Evolutionary conservation across 306 rosid species (phyloP).

Genomic region (Fagus sylvatica): DNA sequence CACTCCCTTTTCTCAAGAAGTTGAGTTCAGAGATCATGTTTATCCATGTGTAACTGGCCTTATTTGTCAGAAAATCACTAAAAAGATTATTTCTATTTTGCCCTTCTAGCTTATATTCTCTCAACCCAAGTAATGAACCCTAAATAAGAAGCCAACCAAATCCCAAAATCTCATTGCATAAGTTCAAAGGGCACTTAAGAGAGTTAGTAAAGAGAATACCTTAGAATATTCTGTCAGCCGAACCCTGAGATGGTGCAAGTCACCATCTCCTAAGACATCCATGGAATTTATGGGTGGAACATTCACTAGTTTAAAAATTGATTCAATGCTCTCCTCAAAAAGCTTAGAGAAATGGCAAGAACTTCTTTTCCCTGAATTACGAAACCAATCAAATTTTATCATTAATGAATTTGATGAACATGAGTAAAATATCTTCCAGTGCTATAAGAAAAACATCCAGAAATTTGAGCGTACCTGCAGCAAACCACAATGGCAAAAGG

Average conservation of each 20-base stretch:
- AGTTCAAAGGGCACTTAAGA: conserved; percentile 6
- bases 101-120: conserved; percentile 1
- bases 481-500: conserved; percentile 83
- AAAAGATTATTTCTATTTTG: neutral
- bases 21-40: neutral
- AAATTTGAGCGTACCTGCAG: conserved; percentile 56
- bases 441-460: conserved; percentile 28
- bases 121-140: conserved; percentile 21
- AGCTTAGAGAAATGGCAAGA: conserved; percentile 54
- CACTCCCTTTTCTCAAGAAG: neutral
- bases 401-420: conserved; percentile 35
- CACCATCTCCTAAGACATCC: conserved; percentile 37
- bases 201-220: conserved; percentile 40
- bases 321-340: conserved; percentile 66
- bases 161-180: conserved; percentile 20
- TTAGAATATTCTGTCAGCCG: conserved; percentile 66
- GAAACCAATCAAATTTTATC: conserved; percentile 33
- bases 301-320: conserved; percentile 52
- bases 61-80: neutral
- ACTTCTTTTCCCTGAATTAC: conserved; percentile 62
- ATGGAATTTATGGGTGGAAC: conserved; percentile 35
- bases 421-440: conserved; percentile 21
- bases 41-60: neutral
- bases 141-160: conserved; percentile 20
- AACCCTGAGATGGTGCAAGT: conserved; percentile 55